Evolutionary conservation across 1,284 basidiomycete genomes (phyloP).

Genomic region (Amylostereum areolatum): DNA sequence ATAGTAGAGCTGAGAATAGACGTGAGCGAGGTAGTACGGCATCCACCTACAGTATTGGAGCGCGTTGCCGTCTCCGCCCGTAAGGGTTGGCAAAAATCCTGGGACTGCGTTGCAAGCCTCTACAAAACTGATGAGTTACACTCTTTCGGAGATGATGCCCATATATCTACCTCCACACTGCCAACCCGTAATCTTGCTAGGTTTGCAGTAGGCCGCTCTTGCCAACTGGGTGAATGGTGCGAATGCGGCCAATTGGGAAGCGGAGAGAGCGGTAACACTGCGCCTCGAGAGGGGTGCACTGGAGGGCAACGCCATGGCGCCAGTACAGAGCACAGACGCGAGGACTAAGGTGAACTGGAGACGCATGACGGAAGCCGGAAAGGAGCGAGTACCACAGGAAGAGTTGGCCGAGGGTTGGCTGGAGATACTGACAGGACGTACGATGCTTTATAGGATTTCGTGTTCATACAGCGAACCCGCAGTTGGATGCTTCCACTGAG

Average conservation of each 20-base stretch:
- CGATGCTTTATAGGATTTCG: too few relatives aligned
- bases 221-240: conserved; percentile 36
- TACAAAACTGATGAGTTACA: background rate
- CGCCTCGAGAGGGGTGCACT: background rate
- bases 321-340: too few relatives aligned
- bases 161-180: conserved; percentile 28
- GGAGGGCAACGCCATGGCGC: too few relatives aligned
- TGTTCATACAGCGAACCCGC: too few relatives aligned
- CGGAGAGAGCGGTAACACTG: conserved; percentile 22
- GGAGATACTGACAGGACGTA: too few relatives aligned
- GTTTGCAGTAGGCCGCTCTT: conserved; percentile 33
- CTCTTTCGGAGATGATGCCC: background rate
- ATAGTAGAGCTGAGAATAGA: conserved; percentile 1
- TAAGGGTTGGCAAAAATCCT: conserved; percentile 37
- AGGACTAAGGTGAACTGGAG: too few relatives aligned
- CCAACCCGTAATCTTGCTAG: conserved; percentile 25
- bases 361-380: too few relatives aligned
- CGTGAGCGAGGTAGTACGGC: background rate
- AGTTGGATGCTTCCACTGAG: too few relatives aligned
- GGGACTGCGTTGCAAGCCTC: conserved; percentile 35
- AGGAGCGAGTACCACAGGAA: too few relatives aligned
- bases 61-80: conserved; percentile 40
- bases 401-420: too few relatives aligned
- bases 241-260: conserved; percentile 24
- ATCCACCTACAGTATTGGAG: conserved; percentile 37